Evolutionary conservation across 805 yeast species (phyloP).

Genomic region (Priceomyces fermenticarens): DNA sequence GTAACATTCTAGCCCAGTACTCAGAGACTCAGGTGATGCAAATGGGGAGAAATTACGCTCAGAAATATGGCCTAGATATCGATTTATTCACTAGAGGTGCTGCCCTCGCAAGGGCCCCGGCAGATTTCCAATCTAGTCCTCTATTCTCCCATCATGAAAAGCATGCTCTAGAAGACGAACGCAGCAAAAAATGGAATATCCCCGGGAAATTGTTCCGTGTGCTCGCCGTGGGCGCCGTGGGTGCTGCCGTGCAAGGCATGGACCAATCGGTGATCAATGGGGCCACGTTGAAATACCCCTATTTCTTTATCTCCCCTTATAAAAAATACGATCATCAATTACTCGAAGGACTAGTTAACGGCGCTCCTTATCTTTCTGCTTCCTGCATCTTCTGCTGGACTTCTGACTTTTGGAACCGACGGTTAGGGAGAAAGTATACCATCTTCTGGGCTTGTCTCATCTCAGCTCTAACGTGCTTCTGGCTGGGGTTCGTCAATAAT

Average conservation of each 20-base stretch:
- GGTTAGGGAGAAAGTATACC: slow-evolving; percentile 57
- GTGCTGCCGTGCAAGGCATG: slow-evolving; percentile 75
- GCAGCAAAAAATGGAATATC: slow-evolving; percentile 40
- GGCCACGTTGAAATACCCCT: slow-evolving; percentile 59
- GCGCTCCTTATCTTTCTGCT: slow-evolving; percentile 66
- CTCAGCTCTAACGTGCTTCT: slow-evolving; percentile 58
- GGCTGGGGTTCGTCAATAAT: slow-evolving; percentile 64
- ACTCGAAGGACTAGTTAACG: slow-evolving; percentile 59
- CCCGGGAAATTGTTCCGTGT: slow-evolving; percentile 50
- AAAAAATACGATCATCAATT: slow-evolving; percentile 36
- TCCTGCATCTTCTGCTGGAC: slow-evolving; percentile 60
- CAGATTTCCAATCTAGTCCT: slow-evolving; percentile 53
- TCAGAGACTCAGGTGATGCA: slow-evolving; percentile 61
- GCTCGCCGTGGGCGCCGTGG: slow-evolving; percentile 59
- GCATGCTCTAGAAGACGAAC: slow-evolving; percentile 47
- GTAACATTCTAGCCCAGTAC: slow-evolving; percentile 54
- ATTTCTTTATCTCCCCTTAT: slow-evolving; percentile 47
- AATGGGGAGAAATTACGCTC: slow-evolving; percentile 68
- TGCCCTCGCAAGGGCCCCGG: slow-evolving; percentile 55
- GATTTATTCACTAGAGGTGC: slow-evolving; percentile 63
- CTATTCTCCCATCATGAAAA: slow-evolving; percentile 45
- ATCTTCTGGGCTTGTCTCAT: slow-evolving; percentile 59
- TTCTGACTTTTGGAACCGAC: slow-evolving; percentile 49
- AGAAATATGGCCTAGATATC: slow-evolving; percentile 50
- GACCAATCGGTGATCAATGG: slow-evolving; percentile 72